A percentile compares a stretch with the other conserved stretches of the same genome.
phyloP scores from a whole-genome alignment of 2,329 filamentous ascomycete species.

The Botrytis paeoniae region DNA sequence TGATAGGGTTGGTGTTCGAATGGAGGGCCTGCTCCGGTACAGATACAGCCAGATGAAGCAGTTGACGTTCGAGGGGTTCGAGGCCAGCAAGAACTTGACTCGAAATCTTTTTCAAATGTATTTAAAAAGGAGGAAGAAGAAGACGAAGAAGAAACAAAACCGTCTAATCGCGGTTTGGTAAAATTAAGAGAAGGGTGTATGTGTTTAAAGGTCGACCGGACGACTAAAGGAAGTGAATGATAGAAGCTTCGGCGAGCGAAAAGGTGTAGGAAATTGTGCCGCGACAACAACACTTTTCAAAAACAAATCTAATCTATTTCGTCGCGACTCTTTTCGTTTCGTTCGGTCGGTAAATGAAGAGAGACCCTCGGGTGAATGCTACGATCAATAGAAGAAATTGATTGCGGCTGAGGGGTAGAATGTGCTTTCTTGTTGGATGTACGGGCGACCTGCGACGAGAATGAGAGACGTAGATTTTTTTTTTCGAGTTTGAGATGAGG shows the following conservation, averaged over 20 bases:
- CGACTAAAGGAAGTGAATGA: not conserved
- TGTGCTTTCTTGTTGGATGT: not conserved
- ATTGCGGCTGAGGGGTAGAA: slow-evolving; percentile 3
- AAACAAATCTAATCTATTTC: not conserved
- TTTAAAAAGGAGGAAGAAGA: not conserved
- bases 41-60: slow-evolving; percentile 37
- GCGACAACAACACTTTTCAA: slow-evolving; percentile 4
- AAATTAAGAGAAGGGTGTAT: slow-evolving; percentile 5
- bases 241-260: not conserved
- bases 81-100: slow-evolving; percentile 38
- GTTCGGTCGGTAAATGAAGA: not conserved
- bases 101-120: not conserved
- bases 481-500: slow-evolving; percentile 17
- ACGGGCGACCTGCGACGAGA: slow-evolving; percentile 22
- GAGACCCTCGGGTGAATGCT: not conserved
- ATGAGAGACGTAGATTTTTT: slow-evolving; percentile 14
- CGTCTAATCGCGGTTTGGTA: not conserved
- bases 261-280: not conserved
- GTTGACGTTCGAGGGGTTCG: slow-evolving; percentile 38
- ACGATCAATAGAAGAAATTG: not conserved
- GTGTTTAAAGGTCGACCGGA: not conserved
- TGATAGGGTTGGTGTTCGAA: slow-evolving; percentile 22
- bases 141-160: not conserved
- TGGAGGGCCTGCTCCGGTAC: slow-evolving; percentile 38
- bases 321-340: not conserved